Conservation (phyloP, 129 eudicot genomes). For the Apium graveolens region DNA sequence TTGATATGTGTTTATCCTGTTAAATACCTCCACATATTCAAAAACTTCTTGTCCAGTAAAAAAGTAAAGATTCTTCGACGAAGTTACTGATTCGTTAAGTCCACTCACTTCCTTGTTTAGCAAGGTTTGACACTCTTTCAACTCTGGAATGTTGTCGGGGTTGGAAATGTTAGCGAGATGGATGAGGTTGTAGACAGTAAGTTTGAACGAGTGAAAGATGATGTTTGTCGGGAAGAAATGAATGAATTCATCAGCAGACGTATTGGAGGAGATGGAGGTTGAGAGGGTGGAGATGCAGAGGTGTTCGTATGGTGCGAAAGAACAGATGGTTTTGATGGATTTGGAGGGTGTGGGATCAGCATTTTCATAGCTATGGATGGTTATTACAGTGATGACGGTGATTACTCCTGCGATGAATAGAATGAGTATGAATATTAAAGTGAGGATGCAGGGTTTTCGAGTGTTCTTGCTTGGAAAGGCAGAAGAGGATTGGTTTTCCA, state of each 20-base stretch:
- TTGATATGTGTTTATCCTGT: background rate
- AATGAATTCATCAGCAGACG: background rate
- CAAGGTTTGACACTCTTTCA: background rate
- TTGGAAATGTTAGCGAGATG: background rate
- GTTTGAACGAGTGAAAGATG: conserved; percentile 2
- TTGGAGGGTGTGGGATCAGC: background rate
- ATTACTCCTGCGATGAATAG: background rate
- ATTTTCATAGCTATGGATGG: background rate
- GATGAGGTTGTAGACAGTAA: background rate
- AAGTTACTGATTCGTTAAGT: background rate
- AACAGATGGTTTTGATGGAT: background rate
- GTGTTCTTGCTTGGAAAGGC: background rate
- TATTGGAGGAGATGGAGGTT: background rate
- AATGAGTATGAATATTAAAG: background rate
- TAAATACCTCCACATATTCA: background rate
- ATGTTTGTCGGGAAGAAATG: background rate
- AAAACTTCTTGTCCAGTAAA: background rate
- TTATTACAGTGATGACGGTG: background rate
- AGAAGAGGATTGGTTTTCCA: background rate
- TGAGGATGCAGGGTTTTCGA: background rate
- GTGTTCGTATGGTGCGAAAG: background rate
- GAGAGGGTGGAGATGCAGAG: background rate
- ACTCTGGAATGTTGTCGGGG: background rate
- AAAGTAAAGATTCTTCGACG: background rate
- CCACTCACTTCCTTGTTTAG: background rate